Percentiles rank a stretch among this genome's conserved stretches.
Conservation (phyloP, 2,329 filamentous ascomycete species). For the Pseudogymnoascus sp. region DNA sequence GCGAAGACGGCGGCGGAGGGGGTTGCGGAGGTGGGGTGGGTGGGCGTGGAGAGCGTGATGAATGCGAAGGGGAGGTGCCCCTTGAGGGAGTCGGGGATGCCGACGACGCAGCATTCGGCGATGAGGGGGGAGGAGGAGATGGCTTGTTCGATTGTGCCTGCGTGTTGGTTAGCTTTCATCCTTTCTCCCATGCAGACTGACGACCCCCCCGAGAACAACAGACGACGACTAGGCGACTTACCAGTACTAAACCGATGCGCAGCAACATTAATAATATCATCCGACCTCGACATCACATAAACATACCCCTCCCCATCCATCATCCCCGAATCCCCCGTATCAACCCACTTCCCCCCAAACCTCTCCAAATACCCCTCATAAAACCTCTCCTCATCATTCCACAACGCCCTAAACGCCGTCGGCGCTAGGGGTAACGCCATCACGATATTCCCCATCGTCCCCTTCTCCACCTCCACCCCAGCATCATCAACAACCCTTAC, state of each 20-base stretch:
- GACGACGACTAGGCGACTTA: conserved; percentile 32
- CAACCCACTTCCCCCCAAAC: conserved; percentile 74
- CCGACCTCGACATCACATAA: conserved; percentile 54
- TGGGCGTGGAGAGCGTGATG: conserved; percentile 49
- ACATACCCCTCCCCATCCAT: conserved; percentile 66
- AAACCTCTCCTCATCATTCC: conserved; percentile 78
- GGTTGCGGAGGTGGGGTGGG: conserved; percentile 43
- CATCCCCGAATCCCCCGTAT: conserved; percentile 85
- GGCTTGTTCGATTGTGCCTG: conserved; percentile 82
- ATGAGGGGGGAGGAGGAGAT: conserved; percentile 72
- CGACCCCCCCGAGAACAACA: not conserved
- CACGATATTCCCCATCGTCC: conserved; percentile 86
- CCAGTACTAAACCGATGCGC: conserved; percentile 85
- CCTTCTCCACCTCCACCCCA: conserved; percentile 60
- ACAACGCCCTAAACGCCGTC: conserved; percentile 76
- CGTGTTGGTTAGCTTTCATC: conserved; percentile 11
- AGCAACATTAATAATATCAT: conserved; percentile 94
- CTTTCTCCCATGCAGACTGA: not conserved
- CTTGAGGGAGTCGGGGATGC: conserved; percentile 77
- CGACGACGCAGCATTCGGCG: conserved; percentile 78
- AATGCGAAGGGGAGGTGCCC: conserved; percentile 91
- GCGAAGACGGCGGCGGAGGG: conserved; percentile 35
- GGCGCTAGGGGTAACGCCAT: conserved; percentile 74
- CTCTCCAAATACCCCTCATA: conserved; percentile 77
- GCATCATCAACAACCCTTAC: conserved; percentile 75